Evolutionary conservation across 2,329 filamentous ascomycete species (phyloP), one percentile per base, ranked within the genome.

Genomic region (Xylariales sp.): DNA sequence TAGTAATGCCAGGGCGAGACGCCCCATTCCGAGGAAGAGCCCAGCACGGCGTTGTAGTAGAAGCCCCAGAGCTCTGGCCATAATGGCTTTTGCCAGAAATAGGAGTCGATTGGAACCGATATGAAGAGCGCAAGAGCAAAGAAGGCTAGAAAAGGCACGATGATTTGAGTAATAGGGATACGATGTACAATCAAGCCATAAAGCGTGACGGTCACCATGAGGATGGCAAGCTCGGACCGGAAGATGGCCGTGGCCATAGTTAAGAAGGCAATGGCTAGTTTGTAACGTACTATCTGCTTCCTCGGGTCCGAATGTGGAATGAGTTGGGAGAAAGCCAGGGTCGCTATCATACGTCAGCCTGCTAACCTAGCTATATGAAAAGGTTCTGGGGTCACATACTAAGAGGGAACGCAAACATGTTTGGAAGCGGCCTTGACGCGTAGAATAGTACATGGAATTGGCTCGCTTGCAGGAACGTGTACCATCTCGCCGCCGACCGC

Each of bases 391-490:
- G 18, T 9, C 12, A 85, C 90, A 80, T 83, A 95, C 91, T 93
- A 66, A 97, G 82, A 9, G 89, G 88, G 82, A 98, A 96, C 23
- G 96, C 94, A 81, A 97, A 97, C 91, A 97, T 97, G 78, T 99
- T 99, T 1, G 96, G 96, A 71, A 99, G 82, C 2, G 94, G 96
- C 68, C 96, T 87, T 16, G 94, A 96, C 14, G 94, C 91, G 82
- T 99, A 99, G 80, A 93, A 99, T 69, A 96, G 86, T 69, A 97
- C 82, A 81, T 99, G 96, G 76, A 99, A 99, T 80, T 98, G 95
- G 79, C 89, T 91, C 1, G 88, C 87, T 76, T 94, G 91, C 62
- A 98, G 84, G 46, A 93, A 69, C 3, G 91, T 81, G 82, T 92
- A 99, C 94, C 95, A 98, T 63, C 89, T 84, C 4, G 89, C 91